These are phyloP conservation scores for Syncephalastrum contaminatum DNA, from an alignment of 371 early-diverging fungal species.

Conservation along the genomic window DNA sequence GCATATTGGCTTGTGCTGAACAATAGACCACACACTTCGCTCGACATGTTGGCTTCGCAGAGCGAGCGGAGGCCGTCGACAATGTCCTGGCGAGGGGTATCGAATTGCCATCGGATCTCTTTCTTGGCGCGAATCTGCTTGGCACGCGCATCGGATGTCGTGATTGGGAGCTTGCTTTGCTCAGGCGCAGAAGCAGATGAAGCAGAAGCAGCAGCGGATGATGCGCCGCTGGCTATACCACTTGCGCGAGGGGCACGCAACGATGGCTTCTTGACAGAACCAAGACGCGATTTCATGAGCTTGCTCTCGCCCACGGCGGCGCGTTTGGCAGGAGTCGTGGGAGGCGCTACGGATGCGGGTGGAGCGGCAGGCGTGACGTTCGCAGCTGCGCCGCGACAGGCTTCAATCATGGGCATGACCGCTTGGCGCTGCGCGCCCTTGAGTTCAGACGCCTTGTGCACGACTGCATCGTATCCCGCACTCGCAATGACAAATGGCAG, in stretches of 20 bases:
- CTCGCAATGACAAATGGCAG: conserved; percentile 60
- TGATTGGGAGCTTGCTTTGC: conserved; percentile 43
- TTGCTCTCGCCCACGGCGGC: conserved; percentile 14
- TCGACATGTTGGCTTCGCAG: conserved; percentile 58
- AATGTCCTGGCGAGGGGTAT: conserved; percentile 72
- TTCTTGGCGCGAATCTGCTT: conserved; percentile 73
- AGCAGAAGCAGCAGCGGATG: conserved; percentile 20
- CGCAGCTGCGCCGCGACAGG: conserved; percentile 50
- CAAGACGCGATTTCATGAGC: neutral
- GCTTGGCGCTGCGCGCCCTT: conserved; percentile 69
- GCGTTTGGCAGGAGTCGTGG: conserved; percentile 14
- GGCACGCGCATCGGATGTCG: conserved; percentile 61
- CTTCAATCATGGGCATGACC: conserved; percentile 69
- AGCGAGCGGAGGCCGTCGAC: conserved; percentile 62
- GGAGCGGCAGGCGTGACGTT: conserved; percentile 7
- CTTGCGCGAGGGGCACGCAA: conserved; percentile 13
- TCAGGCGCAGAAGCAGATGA: conserved; percentile 12
- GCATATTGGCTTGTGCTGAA: conserved; percentile 84
- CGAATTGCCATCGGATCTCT: conserved; percentile 80
- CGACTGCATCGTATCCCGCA: conserved; percentile 63
- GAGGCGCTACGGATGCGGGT: conserved; percentile 8
- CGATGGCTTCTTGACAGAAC: conserved; percentile 10
- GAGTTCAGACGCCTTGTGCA: conserved; percentile 61
- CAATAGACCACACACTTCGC: conserved; percentile 55
- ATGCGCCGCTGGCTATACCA: conserved; percentile 9